These are phyloP conservation scores for Haplosporangium gracile DNA, from an alignment of 192 early-diverging fungal species.

Conservation along the genomic window DNA sequence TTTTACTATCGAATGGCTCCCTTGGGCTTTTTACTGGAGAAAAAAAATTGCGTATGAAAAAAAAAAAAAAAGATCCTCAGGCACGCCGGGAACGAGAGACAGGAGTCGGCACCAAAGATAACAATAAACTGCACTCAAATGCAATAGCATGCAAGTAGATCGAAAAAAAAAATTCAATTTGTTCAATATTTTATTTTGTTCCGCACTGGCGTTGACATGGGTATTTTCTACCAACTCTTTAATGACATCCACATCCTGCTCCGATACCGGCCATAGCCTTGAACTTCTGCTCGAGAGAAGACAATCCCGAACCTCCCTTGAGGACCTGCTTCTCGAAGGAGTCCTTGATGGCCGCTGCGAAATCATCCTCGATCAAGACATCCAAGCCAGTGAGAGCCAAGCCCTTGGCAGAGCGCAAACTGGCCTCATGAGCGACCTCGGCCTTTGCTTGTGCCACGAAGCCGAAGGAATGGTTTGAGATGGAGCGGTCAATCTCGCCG, in stretches of 20 bases:
- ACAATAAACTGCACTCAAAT: background rate
- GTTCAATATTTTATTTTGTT: background rate
- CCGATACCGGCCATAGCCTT: conserved; percentile 9
- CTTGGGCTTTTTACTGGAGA: too few relatives aligned
- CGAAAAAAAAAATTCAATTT: background rate
- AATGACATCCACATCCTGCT: conserved; percentile 36
- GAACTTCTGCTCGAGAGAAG: background rate
- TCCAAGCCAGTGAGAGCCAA: conserved; percentile 65
- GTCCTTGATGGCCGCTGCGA: conserved; percentile 58
- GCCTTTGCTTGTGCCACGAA: conserved; percentile 73
- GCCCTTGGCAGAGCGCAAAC: conserved; percentile 66
- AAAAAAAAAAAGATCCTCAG: too few relatives aligned
- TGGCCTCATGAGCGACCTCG: conserved; percentile 66
- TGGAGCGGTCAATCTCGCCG: conserved; percentile 62
- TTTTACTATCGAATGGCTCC: too few relatives aligned
- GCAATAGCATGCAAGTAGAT: background rate
- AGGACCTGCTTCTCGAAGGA: conserved; percentile 50
- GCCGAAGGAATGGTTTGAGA: conserved; percentile 72
- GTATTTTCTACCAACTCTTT: background rate
- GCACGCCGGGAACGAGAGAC: background rate
- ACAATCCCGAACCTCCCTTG: background rate
- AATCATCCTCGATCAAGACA: conserved; percentile 59
- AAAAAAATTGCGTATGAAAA: too few relatives aligned
- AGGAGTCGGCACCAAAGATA: background rate
- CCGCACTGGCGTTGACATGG: background rate